A percentile compares a stretch with the other conserved stretches of the same genome.
Conservation (phyloP, 2,329 filamentous ascomycete genomes). For the Neodidymelliopsis sp. region DNA sequence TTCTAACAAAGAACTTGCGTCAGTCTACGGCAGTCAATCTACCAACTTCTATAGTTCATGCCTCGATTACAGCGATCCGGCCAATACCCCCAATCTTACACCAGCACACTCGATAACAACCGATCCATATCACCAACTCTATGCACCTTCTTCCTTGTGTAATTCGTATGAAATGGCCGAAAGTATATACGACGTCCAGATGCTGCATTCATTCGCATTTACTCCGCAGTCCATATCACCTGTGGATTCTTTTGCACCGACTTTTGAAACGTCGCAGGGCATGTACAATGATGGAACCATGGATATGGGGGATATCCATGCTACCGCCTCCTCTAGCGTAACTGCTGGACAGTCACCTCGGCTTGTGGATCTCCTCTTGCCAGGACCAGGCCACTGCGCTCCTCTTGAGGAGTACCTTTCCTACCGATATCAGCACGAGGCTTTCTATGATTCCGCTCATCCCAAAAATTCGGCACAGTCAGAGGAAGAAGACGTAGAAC, state of each 20-base stretch:
- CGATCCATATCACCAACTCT: slow-evolving; percentile 17
- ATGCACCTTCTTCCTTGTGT: slow-evolving; percentile 21
- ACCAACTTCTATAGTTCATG: slow-evolving; percentile 11
- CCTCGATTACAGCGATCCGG: slow-evolving; percentile 12
- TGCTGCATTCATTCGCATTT: slow-evolving; percentile 33
- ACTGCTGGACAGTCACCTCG: slow-evolving; percentile 58
- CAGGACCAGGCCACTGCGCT: slow-evolving; percentile 56
- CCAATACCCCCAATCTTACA: slow-evolving; percentile 22
- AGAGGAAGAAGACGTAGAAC: slow-evolving; percentile 61
- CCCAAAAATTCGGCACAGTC: slow-evolving; percentile 40
- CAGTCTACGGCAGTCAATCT: slow-evolving; percentile 6
- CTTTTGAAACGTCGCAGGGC: slow-evolving; percentile 46
- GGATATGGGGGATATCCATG: slow-evolving; percentile 32
- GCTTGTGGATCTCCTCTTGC: slow-evolving; percentile 57
- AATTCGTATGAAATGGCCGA: slow-evolving; percentile 15
- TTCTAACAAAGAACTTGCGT: slow-evolving; percentile 11
- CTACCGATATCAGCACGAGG: slow-evolving; percentile 46
- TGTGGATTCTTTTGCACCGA: slow-evolving; percentile 44
- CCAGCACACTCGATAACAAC: slow-evolving; percentile 20
- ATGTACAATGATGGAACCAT: slow-evolving; percentile 48
- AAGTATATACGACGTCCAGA: slow-evolving; percentile 22
- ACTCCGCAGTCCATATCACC: slow-evolving; percentile 38
- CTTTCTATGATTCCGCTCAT: slow-evolving; percentile 42
- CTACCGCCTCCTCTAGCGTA: slow-evolving; percentile 45
- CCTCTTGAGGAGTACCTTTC: slow-evolving; percentile 49